Percentiles rank a stretch among this genome's conserved stretches.
These are phyloP conservation scores for Tetrastigma voinierianum DNA, from an alignment of 164 flowering plant species.

Conservation along the genomic window DNA sequence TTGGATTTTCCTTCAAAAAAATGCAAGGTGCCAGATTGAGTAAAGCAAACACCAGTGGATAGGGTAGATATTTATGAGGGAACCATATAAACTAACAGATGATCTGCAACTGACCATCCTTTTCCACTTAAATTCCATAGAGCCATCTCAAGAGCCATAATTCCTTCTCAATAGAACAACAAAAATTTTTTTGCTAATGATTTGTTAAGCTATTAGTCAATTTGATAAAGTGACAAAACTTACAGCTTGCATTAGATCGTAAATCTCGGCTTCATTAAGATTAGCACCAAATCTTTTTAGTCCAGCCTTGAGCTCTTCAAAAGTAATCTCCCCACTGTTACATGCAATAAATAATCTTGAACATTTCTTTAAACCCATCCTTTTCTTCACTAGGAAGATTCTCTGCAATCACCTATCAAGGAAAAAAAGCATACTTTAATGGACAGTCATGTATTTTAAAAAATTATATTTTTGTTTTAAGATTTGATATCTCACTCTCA, in stretches of 20 bases:
- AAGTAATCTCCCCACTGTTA: slow-evolving; percentile 84
- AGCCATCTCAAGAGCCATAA: too few species aligned
- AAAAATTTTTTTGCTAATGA: too few species aligned
- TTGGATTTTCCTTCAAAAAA: too few species aligned
- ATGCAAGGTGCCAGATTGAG: too few species aligned
- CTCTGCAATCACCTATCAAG: slow-evolving; percentile 71
- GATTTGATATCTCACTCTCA: background rate
- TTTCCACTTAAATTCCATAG: too few species aligned
- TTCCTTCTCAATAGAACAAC: too few species aligned
- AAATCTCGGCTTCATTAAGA: slow-evolving; percentile 74
- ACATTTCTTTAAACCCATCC: slow-evolving; percentile 87
- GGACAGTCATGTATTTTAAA: background rate
- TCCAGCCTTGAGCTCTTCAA: slow-evolving; percentile 83
- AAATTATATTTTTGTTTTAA: background rate
- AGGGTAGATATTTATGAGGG: too few species aligned
- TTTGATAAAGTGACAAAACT: slow-evolving; percentile 21
- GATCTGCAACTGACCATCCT: too few species aligned
- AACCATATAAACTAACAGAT: too few species aligned
- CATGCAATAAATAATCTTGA: slow-evolving; percentile 84
- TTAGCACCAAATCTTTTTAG: slow-evolving; percentile 74
- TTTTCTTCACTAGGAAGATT: slow-evolving; percentile 87
- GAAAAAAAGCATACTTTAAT: background rate
- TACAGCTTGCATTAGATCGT: slow-evolving; percentile 82
- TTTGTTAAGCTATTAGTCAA: background rate
- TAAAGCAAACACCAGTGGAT: too few species aligned